Conservation (phyloP, 495 filamentous ascomycete species). For the Lentithecium fluviatile region DNA sequence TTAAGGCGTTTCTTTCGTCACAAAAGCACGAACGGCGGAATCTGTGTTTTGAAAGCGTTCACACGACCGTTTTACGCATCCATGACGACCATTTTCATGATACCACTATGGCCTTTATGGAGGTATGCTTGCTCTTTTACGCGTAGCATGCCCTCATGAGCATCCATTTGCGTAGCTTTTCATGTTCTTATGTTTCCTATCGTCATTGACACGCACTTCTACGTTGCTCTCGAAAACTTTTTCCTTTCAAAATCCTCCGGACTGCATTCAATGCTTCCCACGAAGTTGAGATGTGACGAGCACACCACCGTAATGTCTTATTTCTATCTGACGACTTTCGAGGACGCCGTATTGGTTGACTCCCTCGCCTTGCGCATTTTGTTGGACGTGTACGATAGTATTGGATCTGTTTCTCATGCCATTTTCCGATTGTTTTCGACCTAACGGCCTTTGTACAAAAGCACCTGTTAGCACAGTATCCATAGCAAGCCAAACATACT, state of each 20-base stretch:
- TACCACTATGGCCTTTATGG: conserved; percentile 37
- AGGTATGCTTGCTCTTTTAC: conserved; percentile 30
- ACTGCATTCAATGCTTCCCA: conserved; percentile 21
- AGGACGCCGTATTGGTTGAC: conserved; percentile 11
- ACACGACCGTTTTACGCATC: conserved; percentile 34
- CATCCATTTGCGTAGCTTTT: conserved; percentile 12
- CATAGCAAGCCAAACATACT: conserved; percentile 18
- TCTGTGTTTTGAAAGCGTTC: conserved; percentile 38
- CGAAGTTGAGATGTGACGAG: conserved; percentile 27
- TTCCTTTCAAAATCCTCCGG: conserved; percentile 18
- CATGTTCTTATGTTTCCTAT: conserved; percentile 4
- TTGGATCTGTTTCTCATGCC: conserved; percentile 23
- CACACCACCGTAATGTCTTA: conserved; percentile 32
- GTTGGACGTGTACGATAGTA: conserved; percentile 27
- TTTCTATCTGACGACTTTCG: conserved; percentile 27
- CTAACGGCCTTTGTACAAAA: conserved; percentile 33
- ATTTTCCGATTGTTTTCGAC: background rate
- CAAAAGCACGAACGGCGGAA: conserved; percentile 36
- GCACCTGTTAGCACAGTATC: conserved; percentile 25
- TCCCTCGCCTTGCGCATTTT: conserved; percentile 2
- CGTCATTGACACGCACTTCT: conserved; percentile 14
- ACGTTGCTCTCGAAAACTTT: conserved; percentile 28
- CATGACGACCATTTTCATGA: conserved; percentile 39
- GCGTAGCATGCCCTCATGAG: conserved; percentile 27
- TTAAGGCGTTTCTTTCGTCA: conserved; percentile 35